phyloP scores from a whole-genome alignment of 148 eudicot species.

The Rhododendron ferrugineum region DNA sequence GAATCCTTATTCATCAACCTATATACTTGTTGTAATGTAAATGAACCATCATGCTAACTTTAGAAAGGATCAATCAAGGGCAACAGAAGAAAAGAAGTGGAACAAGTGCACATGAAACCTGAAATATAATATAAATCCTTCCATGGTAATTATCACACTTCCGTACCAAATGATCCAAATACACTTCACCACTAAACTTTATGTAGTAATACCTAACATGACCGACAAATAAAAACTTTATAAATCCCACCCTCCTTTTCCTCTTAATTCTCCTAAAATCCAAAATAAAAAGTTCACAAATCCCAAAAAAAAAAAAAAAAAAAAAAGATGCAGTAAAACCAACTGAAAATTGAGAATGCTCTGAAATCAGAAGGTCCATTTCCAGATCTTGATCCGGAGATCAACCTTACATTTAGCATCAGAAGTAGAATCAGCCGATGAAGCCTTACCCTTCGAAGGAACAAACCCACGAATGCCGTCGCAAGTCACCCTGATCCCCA shows the following conservation, averaged over 20 bases:
- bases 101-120: not conserved
- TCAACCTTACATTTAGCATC: conserved; percentile 83
- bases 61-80: not conserved
- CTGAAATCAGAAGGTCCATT: conserved; percentile 53
- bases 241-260: not conserved
- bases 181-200: not conserved
- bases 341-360: not conserved
- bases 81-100: not conserved
- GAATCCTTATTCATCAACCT: not conserved
- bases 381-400: conserved; percentile 94
- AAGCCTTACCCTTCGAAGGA: conserved; percentile 41
- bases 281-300: conserved; percentile 20
- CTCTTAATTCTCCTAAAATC: conserved; percentile 2
- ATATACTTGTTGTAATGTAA: not conserved
- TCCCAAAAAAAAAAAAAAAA: not conserved
- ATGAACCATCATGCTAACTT: not conserved
- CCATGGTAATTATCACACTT: not conserved
- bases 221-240: not conserved
- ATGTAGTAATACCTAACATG: not conserved
- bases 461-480: conserved; percentile 47
- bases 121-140: not conserved
- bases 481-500: conserved; percentile 70
- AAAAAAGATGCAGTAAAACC: not conserved
- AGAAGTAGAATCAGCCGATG: conserved; percentile 33
- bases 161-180: not conserved